Base-by-base conservation (phyloP, 192 early-diverging fungal species). In the Chytriomyces confervae region DNA sequence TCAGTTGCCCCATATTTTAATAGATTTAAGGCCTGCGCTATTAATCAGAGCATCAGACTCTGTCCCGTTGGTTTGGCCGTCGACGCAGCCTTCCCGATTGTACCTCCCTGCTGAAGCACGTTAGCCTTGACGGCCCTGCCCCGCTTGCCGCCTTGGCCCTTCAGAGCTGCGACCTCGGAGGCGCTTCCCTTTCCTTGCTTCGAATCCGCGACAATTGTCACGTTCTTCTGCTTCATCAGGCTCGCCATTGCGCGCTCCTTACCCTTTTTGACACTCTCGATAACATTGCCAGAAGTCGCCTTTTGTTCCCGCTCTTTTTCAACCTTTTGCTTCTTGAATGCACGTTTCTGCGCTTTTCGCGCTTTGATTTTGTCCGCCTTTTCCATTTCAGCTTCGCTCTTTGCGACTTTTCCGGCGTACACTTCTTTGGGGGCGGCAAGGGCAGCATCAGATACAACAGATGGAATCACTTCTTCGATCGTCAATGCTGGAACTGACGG, bases 391-490 rank as follows among this genome's bases (percentile, higher is more conserved):
- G 87, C 89, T 45, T 93, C 87, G 63, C 91, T 90, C 84, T 95
- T 94, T 68, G 91, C 91, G 63, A 84, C 86, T 6, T 90, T 85
- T 77, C 90, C 91, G 48, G 91, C 93, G 81, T 92, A 97, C 1
- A 97, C 88, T 84, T 99, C 97, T 78, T 95, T 89, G 18, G 97
- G 96, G 7, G 96, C 94, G 47, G 94, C 87, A 50, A 95, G 86
- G 6, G 90, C 88, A 5, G 94, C 92, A 76, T 93, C 90, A 20
- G 93, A 91, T 27, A 96, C 94, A 78, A 89, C 84, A 49, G 94
- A 87, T 18, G 97, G 97, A 69, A 94, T 93, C 43, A 97, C 92
- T 82, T 99, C 97, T 83, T 99, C 97, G 93, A 98, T 94, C 66
- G 89, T 85, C 66, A 99, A 88, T 2, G 97, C 92, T 3, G 97